Conservation (phyloP, 2,329 filamentous ascomycete genomes). For the Fusarium sp. region DNA sequence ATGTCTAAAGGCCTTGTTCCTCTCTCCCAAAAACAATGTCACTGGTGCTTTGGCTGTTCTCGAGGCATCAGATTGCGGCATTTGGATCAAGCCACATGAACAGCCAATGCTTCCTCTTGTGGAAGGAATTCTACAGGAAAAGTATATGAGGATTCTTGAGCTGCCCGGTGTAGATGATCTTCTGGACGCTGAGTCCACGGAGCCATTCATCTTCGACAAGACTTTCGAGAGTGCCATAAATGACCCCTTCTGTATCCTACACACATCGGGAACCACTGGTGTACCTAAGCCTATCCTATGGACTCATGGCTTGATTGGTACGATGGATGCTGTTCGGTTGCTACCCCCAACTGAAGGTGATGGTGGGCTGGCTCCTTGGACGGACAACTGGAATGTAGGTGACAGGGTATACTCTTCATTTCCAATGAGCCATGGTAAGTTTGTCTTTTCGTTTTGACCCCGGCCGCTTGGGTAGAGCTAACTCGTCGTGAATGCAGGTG, state of each 20-base stretch:
- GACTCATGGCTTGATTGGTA: constrained; percentile 48
- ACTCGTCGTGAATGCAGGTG: constrained; percentile 33
- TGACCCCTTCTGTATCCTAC: constrained; percentile 53
- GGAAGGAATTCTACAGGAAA: constrained; percentile 38
- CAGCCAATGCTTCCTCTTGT: constrained; percentile 29
- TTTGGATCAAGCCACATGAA: constrained; percentile 45
- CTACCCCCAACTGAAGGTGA: constrained; percentile 48
- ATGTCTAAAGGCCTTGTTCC: constrained; percentile 45
- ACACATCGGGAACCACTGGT: constrained; percentile 58
- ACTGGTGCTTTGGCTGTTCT: constrained; percentile 49
- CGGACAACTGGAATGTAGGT: constrained; percentile 28
- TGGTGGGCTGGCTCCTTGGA: constrained; percentile 42
- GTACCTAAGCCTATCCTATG: constrained; percentile 54
- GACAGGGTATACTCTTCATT: constrained; percentile 49
- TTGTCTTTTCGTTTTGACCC: fast-evolving
- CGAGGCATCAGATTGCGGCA: constrained; percentile 45
- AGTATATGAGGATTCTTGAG: constrained; percentile 43
- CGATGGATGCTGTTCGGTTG: constrained; percentile 52
- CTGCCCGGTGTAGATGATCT: constrained; percentile 47
- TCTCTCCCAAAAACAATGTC: constrained; percentile 50
- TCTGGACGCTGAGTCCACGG: constrained; percentile 32
- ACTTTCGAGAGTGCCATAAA: constrained; percentile 46
- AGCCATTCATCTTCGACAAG: constrained; percentile 39
- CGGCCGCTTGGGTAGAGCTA: fast-evolving
- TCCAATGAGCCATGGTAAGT: constrained; percentile 14